Base-by-base conservation (phyloP, 2,329 filamentous ascomycete genomes). In the Epichloe scottii region DNA sequence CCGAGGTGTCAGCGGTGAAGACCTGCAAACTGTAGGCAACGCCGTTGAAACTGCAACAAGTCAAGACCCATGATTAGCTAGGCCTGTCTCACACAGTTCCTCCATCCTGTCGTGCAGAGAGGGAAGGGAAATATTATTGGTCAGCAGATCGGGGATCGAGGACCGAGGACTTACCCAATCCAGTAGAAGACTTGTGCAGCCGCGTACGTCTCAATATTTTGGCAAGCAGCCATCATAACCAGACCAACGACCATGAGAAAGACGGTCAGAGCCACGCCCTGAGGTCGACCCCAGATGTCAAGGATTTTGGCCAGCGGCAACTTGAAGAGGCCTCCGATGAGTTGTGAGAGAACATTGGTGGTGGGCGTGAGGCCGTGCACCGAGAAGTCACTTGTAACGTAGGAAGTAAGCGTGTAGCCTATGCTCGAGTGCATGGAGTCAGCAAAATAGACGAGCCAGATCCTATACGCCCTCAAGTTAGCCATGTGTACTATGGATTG, bases 21-120 rank as follows among this genome's bases (percentile, higher is more conserved):
- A 87, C 77, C 53, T 77, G 75, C 23, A 84, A 69, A n/a, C 74
- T 71, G 58, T 82, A 85, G 50, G 75, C 75, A 47, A 85, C 68
- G 30, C 80, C 82, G 8, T 73, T 75, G 50, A 72, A 69, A 15
- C 82, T 30, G 8, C 30, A 30, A 11, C 10, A 30, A 30, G 30
- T 30, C 30, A 30, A 30, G 30, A 30, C 30, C 30, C 30, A 30
- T 11, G 30, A 8, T 30, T 10, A 30, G 30, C 30, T 4, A 30
- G 30, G 30, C 10, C 30, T 11, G 10, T 0, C 10, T 30, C 1
- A n/a, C 30, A 11, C 3, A 30, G 30, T 23, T 11, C 10, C 8
- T 10, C 30, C 30, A 30, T 30, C 30, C 1, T 30, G 8, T 2
- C 30, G 30, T 11, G 30, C 30, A 30, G 10, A 30, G 30, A 30